These are phyloP conservation scores for Aspergillus aculeatinus DNA, from an alignment of 2,329 filamentous ascomycete species.

Conservation along the genomic window DNA sequence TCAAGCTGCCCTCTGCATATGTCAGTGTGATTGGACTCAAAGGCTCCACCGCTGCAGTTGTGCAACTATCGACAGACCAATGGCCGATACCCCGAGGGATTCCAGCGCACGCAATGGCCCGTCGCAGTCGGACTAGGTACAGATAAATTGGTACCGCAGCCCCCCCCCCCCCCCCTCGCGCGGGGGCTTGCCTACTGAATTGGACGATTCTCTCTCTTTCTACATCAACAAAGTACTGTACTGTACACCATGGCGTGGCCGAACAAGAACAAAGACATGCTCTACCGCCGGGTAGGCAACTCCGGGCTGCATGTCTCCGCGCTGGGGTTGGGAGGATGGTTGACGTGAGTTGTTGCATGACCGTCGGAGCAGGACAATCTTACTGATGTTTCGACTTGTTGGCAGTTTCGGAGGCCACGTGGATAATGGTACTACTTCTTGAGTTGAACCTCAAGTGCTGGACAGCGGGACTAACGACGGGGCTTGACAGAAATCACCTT, in stretches of 20 bases:
- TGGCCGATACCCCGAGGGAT: not conserved
- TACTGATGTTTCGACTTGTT: not conserved
- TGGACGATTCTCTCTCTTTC: no score
- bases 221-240: no score
- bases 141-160: constrained; percentile 8
- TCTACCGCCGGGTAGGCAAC: constrained; percentile 69
- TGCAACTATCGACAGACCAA: not conserved
- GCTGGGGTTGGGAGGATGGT: constrained; percentile 61
- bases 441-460: not conserved
- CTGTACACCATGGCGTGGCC: constrained; percentile 22
- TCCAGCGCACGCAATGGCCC: not conserved
- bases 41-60: not conserved
- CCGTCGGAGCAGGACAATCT: not conserved
- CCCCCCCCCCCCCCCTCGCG: not conserved
- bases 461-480: not conserved
- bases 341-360: constrained; percentile 25
- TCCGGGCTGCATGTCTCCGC: constrained; percentile 72
- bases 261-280: constrained; percentile 52
- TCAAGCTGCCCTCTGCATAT: not conserved
- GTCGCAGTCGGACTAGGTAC: not conserved
- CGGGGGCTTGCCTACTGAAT: not conserved
- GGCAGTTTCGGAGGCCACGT: constrained; percentile 65
- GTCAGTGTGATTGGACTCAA: constrained; percentile 1
- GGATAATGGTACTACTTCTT: constrained; percentile 54
- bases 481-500: constrained; percentile 21